Evolutionary conservation across 805 yeast genomes (phyloP).

Genomic region (Tetrapisispora pingtungensis): DNA sequence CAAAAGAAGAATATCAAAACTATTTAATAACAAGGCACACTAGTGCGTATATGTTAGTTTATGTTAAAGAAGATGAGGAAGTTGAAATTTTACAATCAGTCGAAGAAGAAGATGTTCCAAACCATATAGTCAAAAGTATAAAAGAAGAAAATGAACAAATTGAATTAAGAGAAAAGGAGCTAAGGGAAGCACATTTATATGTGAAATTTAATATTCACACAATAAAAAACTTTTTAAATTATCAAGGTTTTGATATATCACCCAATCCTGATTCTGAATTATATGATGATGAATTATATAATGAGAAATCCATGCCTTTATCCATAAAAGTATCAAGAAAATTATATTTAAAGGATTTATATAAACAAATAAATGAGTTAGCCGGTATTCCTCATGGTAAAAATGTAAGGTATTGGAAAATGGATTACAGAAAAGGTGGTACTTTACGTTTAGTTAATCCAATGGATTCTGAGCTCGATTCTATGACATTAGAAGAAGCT

Average conservation of each 20-base stretch:
- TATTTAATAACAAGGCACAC: conserved; percentile 71
- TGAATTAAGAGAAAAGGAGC: conserved; percentile 43
- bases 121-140: conserved; percentile 56
- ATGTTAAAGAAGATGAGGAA: conserved; percentile 56
- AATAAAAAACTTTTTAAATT: conserved; percentile 42
- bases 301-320: conserved; percentile 37
- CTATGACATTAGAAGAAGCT: conserved; percentile 41
- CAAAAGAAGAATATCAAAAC: conserved; percentile 52
- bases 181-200: conserved; percentile 63
- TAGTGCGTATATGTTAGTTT: conserved; percentile 95
- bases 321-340: conserved; percentile 47
- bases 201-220: conserved; percentile 49
- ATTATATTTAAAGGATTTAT: conserved; percentile 41
- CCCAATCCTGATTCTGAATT: conserved; percentile 44
- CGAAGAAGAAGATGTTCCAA: conserved; percentile 49
- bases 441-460: conserved; percentile 54
- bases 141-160: conserved; percentile 51
- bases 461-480: conserved; percentile 17
- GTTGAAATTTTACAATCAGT: conserved; percentile 51
- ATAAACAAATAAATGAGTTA: conserved; percentile 37
- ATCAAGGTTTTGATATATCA: conserved; percentile 67
- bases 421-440: conserved; percentile 58
- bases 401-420: conserved; percentile 49
- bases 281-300: conserved; percentile 42
- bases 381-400: conserved; percentile 31